Conservation (phyloP, 2,329 filamentous ascomycete species). For the Diplocarpon mali region DNA sequence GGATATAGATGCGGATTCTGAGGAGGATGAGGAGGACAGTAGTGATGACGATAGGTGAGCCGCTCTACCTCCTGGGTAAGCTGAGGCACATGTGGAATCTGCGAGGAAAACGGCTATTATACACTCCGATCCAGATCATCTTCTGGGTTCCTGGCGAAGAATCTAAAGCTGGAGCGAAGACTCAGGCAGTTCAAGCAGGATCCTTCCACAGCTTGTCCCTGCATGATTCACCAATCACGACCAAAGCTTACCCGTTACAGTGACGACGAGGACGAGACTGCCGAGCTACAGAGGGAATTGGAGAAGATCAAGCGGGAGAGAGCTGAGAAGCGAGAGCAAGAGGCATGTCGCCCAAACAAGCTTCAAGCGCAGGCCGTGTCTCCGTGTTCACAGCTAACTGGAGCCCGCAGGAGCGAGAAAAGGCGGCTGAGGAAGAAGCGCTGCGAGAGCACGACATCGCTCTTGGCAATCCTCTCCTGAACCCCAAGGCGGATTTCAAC, state of each 20-base stretch:
- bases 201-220: too few relatives aligned
- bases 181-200: too few relatives aligned
- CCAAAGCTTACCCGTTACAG: conserved; percentile 33
- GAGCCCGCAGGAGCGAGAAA: conserved; percentile 56
- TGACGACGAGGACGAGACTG: conserved; percentile 71
- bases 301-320: conserved; percentile 88
- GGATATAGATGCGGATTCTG: conserved; percentile 76
- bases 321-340: conserved; percentile 64
- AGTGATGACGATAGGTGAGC: conserved; percentile 47
- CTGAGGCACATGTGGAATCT: background rate
- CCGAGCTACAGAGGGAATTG: conserved; percentile 81
- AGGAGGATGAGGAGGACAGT: conserved; percentile 46
- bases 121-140: background rate
- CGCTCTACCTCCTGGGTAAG: background rate
- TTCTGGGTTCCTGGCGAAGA: background rate
- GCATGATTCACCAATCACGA: background rate
- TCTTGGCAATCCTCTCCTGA: conserved; percentile 82
- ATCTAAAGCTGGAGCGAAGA: background rate
- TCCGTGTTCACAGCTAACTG: conserved; percentile 8
- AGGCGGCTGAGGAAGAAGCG: conserved; percentile 70
- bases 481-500: conserved; percentile 69
- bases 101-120: background rate
- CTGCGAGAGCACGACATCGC: conserved; percentile 81
- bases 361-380: background rate
- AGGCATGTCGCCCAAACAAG: conserved; percentile 41